These are phyloP conservation scores for Aquilaria sinensis DNA, from an alignment of 345 rosid genomes.

Conservation along the genomic window DNA sequence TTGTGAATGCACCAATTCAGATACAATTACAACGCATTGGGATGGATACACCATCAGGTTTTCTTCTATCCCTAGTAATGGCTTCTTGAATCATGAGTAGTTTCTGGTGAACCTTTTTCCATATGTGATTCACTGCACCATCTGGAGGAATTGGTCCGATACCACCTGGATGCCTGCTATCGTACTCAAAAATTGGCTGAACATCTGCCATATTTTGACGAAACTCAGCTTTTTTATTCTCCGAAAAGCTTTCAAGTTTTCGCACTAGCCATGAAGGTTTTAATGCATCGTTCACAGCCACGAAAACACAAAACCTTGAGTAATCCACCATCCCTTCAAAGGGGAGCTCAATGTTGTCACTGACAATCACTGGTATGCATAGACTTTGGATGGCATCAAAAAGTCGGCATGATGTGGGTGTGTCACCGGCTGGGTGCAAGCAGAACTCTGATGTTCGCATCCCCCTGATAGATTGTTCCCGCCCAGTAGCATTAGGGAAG, in stretches of 20 bases:
- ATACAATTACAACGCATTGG: slow-evolving; percentile 86
- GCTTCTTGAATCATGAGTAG: slow-evolving; percentile 73
- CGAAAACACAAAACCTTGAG: slow-evolving; percentile 67
- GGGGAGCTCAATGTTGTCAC: slow-evolving; percentile 86
- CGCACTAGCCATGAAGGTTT: slow-evolving; percentile 60
- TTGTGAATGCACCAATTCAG: slow-evolving; percentile 17
- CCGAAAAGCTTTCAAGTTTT: slow-evolving; percentile 53
- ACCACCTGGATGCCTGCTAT: slow-evolving; percentile 55
- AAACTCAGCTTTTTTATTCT: slow-evolving; percentile 36
- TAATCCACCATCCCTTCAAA: slow-evolving; percentile 85
- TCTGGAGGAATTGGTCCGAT: slow-evolving; percentile 57
- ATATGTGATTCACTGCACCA: slow-evolving; percentile 90
- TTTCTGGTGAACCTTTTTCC: slow-evolving; percentile 79
- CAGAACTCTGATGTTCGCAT: slow-evolving; percentile 94
- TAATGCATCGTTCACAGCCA: slow-evolving; percentile 66
- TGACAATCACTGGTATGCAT: slow-evolving; percentile 85
- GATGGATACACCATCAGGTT: slow-evolving; percentile 53
- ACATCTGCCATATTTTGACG: slow-evolving; percentile 52
- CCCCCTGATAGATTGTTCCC: slow-evolving; percentile 77
- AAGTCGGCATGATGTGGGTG: slow-evolving; percentile 94
- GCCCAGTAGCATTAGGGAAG: slow-evolving; percentile 93
- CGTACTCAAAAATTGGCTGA: slow-evolving; percentile 62
- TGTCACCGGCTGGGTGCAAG: slow-evolving; percentile 96
- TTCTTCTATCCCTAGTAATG: slow-evolving; percentile 61
- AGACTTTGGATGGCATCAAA: slow-evolving; percentile 96